Conservation (phyloP, 306 rosid species). For the Cicer pinnatifidum region DNA sequence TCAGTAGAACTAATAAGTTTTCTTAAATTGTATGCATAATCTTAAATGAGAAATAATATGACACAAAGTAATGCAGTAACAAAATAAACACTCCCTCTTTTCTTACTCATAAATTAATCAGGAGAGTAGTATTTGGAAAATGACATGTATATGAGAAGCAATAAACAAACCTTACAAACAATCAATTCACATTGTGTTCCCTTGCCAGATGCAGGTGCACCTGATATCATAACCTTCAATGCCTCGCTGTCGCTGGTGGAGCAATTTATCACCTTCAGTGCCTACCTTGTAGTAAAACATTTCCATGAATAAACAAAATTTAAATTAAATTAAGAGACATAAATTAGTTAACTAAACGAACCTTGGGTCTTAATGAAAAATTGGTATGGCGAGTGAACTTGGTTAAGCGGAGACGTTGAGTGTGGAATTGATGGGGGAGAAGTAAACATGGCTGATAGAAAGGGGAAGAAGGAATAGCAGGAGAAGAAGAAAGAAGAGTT, state of each 20-base stretch:
- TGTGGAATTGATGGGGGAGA: slow-evolving; percentile 15
- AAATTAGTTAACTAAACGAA: neutral
- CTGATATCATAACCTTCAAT: slow-evolving; percentile 88
- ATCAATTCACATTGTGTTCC: slow-evolving; percentile 96
- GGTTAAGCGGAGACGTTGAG: slow-evolving; percentile 53
- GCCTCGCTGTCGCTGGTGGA: slow-evolving; percentile 63
- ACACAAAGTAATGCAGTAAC: too few relatives aligned
- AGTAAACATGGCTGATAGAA: slow-evolving; percentile 36
- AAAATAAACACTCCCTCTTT: too few relatives aligned
- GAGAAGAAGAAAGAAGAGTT: slow-evolving; percentile 19
- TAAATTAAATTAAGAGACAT: neutral
- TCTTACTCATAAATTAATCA: too few relatives aligned
- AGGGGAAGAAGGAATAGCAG: slow-evolving; percentile 34
- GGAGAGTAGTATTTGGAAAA: neutral
- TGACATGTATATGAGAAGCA: neutral
- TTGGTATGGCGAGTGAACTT: slow-evolving; percentile 44
- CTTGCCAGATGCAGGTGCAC: slow-evolving; percentile 96
- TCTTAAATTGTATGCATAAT: too few relatives aligned
- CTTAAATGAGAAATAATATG: too few relatives aligned
- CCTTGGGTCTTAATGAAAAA: slow-evolving; percentile 56
- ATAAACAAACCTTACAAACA: slow-evolving; percentile 63
- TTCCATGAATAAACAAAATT: neutral
- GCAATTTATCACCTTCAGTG: slow-evolving; percentile 56
- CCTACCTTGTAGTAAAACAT: neutral
- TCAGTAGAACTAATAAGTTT: too few relatives aligned